Conservation (phyloP, 306 rosid genomes). For the Inga laurina region DNA sequence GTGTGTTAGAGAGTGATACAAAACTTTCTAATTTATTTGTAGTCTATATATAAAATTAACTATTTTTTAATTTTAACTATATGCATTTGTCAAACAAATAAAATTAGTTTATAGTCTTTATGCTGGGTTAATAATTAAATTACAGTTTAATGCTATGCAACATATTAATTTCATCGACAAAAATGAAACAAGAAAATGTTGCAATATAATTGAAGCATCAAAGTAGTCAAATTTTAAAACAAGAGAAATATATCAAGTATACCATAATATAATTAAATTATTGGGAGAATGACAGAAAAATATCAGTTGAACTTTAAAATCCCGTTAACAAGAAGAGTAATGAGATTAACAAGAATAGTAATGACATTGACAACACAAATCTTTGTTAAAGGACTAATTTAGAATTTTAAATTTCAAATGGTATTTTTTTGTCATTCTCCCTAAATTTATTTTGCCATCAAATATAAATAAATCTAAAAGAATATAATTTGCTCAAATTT, state of each 20-base stretch:
- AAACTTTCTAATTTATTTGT: background rate
- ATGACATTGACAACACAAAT: no score
- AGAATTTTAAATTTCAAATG: no score
- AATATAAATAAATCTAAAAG: background rate
- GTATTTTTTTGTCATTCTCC: no score
- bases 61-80: background rate
- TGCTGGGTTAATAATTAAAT: background rate
- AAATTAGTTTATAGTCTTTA: background rate
- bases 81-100: background rate
- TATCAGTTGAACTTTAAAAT: no score
- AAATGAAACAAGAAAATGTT: background rate
- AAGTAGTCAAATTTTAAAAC: background rate
- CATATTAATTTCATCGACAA: background rate
- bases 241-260: background rate
- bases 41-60: background rate
- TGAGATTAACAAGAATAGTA: no score
- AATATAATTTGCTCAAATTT: background rate
- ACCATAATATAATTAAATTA: background rate
- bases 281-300: no score
- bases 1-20: background rate
- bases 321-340: no score
- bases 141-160: background rate
- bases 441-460: no score
- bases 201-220: background rate
- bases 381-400: no score